A percentile compares a stretch with the other conserved stretches of the same genome.
phyloP scores from a whole-genome alignment of 2,329 filamentous ascomycete genomes.

The Colletotrichum magnum region DNA sequence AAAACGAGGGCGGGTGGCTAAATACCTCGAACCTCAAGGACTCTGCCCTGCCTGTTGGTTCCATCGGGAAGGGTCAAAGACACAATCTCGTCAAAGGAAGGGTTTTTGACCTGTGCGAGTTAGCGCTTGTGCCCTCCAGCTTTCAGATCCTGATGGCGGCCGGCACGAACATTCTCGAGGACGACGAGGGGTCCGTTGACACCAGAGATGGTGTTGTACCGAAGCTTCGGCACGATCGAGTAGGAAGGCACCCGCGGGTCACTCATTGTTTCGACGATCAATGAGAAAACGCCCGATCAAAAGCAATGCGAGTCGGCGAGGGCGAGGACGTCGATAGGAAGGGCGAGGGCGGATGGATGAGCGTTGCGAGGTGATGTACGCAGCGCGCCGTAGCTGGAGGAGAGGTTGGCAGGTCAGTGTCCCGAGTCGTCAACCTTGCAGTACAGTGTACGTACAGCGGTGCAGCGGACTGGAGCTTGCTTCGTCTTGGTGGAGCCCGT shows the following conservation, averaged over 20 bases:
- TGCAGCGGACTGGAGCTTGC: constrained; percentile 54
- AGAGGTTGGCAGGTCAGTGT: constrained; percentile 52
- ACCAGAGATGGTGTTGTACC: constrained; percentile 98
- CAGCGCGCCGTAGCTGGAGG: constrained; percentile 42
- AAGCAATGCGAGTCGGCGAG: constrained; percentile 39
- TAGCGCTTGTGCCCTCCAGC: not conserved
- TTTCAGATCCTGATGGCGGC: constrained; percentile 19
- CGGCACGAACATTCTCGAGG: constrained; percentile 85
- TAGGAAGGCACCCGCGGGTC: constrained; percentile 73
- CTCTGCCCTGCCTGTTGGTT: constrained; percentile 92
- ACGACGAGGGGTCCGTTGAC: constrained; percentile 98
- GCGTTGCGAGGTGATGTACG: constrained; percentile 33
- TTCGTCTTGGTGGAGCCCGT: constrained; percentile 53
- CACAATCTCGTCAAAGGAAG: constrained; percentile 97
- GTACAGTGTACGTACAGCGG: constrained; percentile 5
- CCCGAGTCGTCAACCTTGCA: constrained; percentile 9
- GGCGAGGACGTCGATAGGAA: constrained; percentile 34
- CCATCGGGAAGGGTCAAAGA: constrained; percentile 96
- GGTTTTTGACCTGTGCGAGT: constrained; percentile 89
- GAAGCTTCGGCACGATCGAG: constrained; percentile 74
- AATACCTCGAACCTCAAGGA: constrained; percentile 95
- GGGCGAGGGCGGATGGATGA: constrained; percentile 36
- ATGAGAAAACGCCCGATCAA: constrained; percentile 40
- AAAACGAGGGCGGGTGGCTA: constrained; percentile 40
- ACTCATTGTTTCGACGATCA: constrained; percentile 58